Evolutionary conservation across 257 asterid genomes (phyloP), one percentile per base, ranked within the genome.

Genomic region (Vinca minor): DNA sequence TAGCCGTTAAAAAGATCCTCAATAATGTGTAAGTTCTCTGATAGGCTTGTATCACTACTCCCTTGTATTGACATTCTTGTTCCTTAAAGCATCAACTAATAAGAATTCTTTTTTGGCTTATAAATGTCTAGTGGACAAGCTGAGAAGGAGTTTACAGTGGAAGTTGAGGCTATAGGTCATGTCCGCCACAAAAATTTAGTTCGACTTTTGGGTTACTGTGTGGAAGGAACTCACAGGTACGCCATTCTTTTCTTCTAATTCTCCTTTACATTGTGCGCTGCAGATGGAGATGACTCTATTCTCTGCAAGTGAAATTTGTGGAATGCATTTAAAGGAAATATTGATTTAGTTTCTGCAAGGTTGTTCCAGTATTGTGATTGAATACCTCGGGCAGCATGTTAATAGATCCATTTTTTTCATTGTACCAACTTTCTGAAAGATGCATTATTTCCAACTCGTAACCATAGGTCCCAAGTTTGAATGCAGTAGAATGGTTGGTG

Each of bases 141-240:
- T 26, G 97, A 89, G 78, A 89, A 85, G 75, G 97, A 89, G 64
- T 89, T 89, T 65, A 76, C 84, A 48, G 97, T 87, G 59, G 97
- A 89, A 79, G 97, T 89, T 31, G 95, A 87, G 76, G 97, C 94
- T 61, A 89, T 89, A 35, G 95, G 97, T 32, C 95, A 87, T 73
- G 95, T 87, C 23, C 83, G 97, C 55, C 97, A 89, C 74, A 89
- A 89, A 49, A 87, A 87, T 81, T 78, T 89, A 39, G 97, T 89
- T 62, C 78, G 95, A 34, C 94, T 89, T 67, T 71, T 89, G 70
- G 97, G 97, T 38, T 89, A 89, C 71, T 89, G 97, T 38, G 74
- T 89, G 34, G 97, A 89, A 75, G 97, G 97, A 66, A 81, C 87
- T 10, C 94, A 87, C 64, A 89, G 95, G 97, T 87, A 4, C 41